These are phyloP conservation scores for Kondoa malvinella DNA, from an alignment of 768 basidiomycete species.

Conservation along the genomic window DNA sequence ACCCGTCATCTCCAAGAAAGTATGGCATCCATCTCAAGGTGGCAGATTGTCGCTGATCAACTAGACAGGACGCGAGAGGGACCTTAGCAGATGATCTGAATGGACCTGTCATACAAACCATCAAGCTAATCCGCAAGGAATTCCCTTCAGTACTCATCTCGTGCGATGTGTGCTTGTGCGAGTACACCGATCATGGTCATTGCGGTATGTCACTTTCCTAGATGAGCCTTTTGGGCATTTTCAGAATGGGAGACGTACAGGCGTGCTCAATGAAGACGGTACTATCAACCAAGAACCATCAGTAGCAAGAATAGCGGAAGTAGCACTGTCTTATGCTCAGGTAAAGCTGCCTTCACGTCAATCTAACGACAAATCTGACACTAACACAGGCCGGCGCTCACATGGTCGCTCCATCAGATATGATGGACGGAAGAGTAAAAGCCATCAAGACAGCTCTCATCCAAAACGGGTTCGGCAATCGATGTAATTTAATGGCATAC, in stretches of 20 bases:
- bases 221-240: not conserved
- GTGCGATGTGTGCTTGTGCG: conserved; percentile 94
- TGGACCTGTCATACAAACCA: conserved; percentile 89
- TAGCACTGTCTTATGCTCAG: conserved; percentile 74
- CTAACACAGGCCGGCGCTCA: conserved; percentile 68
- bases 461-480: conserved; percentile 65
- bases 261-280: conserved; percentile 48
- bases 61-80: conserved; percentile 55
- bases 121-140: conserved; percentile 53
- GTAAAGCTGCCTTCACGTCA: not conserved
- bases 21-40: conserved; percentile 27
- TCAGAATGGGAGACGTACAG: not conserved
- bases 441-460: conserved; percentile 76
- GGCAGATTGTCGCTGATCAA: not conserved
- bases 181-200: conserved; percentile 96
- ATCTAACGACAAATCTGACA: not conserved
- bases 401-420: conserved; percentile 95
- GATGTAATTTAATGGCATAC: conserved; percentile 86
- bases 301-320: conserved; percentile 73
- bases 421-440: conserved; percentile 85
- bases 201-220: conserved; percentile 44
- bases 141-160: conserved; percentile 80
- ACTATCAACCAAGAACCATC: conserved; percentile 62
- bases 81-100: conserved; percentile 73
- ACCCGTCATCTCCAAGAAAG: conserved; percentile 62